A percentile compares a stretch with the other conserved stretches of the same genome.
Evolutionary conservation across 1,139 yeast genomes (phyloP).

Genomic region (Yamadazyma sp.): DNA sequence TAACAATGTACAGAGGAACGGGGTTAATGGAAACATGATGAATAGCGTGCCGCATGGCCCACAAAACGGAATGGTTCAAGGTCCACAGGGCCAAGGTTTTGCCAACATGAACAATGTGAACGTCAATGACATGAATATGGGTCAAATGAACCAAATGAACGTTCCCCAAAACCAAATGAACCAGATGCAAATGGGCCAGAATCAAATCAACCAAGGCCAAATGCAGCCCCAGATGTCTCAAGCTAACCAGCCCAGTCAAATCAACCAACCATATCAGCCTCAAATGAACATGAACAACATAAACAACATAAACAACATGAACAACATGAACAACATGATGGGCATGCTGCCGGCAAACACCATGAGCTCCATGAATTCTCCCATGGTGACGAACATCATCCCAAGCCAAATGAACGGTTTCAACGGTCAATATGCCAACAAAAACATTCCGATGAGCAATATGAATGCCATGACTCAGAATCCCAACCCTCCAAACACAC

Average conservation of each 20-base stretch:
- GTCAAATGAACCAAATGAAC: neutral
- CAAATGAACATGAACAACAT: conserved; percentile 11
- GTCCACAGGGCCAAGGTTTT: too few species aligned
- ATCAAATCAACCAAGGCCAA: too few species aligned
- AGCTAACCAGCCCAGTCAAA: neutral
- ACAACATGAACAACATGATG: conserved; percentile 8
- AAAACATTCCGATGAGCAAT: conserved; percentile 1
- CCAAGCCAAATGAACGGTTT: conserved; percentile 7
- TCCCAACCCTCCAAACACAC: conserved; percentile 5
- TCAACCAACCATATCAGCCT: neutral
- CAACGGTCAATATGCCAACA: conserved; percentile 1
- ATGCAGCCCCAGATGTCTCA: too few species aligned
- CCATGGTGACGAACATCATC: conserved; percentile 15
- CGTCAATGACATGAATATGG: conserved; percentile 4
- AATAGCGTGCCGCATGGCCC: neutral
- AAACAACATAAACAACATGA: conserved; percentile 7
- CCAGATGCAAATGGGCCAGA: too few species aligned
- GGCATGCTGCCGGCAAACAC: conserved; percentile 1
- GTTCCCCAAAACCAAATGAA: neutral
- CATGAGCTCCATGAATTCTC: conserved; percentile 12
- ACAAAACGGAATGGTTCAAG: too few species aligned
- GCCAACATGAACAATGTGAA: conserved; percentile 3
- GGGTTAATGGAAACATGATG: conserved; percentile 6
- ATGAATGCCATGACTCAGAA: conserved; percentile 3
- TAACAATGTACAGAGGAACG: conserved; percentile 13